Evolutionary conservation across 805 yeast genomes (phyloP).

Genomic region (Yarrowia osloensis): DNA sequence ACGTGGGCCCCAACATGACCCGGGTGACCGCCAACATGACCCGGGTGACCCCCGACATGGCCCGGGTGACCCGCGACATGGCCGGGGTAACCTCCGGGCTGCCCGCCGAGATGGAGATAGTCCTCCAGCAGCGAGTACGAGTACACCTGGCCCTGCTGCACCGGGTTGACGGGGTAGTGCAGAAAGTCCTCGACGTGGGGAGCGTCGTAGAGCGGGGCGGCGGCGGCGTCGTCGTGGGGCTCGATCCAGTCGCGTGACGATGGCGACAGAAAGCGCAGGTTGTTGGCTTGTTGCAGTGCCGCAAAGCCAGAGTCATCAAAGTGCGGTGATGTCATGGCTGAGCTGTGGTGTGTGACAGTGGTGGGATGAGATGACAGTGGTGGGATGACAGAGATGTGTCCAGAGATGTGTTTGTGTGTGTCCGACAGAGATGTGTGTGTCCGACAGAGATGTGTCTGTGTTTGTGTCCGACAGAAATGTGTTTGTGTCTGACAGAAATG

Average conservation of each 20-base stretch:
- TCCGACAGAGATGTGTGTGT: no score
- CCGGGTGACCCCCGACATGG: background rate
- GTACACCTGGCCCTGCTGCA: constrained; percentile 23
- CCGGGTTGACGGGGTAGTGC: constrained; percentile 23
- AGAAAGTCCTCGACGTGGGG: constrained; percentile 26
- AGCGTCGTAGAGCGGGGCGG: constrained; percentile 6
- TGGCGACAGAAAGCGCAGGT: constrained; percentile 20
- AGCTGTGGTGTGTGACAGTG: background rate
- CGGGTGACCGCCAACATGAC: background rate
- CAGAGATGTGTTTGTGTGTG: no score
- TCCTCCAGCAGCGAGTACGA: constrained; percentile 13
- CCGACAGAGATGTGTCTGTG: no score
- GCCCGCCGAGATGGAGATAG: constrained; percentile 6
- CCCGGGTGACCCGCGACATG: background rate
- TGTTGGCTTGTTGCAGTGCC: constrained; percentile 20
- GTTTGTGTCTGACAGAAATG: no score
- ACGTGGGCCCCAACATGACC: background rate
- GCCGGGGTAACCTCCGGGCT: no score
- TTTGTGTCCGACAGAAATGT: no score
- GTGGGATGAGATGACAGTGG: no score
- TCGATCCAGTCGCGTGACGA: constrained; percentile 28
- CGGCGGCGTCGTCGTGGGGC: background rate
- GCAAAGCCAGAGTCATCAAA: constrained; percentile 20
- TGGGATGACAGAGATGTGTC: no score
- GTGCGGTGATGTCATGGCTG: constrained; percentile 4